These are phyloP conservation scores for Epichloe elymi DNA, from an alignment of 2,329 filamentous ascomycete genomes.

Conservation along the genomic window DNA sequence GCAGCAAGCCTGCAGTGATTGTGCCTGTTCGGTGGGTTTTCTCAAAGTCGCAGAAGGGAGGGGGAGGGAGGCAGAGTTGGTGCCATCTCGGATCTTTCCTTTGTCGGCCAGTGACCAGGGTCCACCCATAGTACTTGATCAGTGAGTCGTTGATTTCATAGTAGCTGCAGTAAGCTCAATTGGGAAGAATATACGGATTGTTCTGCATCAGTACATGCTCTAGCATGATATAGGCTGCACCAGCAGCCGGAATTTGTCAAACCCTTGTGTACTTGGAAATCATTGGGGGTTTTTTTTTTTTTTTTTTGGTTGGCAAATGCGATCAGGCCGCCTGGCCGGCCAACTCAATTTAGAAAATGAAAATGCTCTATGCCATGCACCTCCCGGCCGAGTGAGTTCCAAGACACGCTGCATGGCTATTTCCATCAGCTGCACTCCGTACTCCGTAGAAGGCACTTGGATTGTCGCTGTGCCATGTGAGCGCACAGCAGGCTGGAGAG, in stretches of 20 bases:
- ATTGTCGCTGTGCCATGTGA: background rate
- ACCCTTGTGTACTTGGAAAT: too few relatives aligned
- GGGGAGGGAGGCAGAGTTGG: background rate
- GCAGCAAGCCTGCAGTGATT: too few relatives aligned
- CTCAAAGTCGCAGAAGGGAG: background rate
- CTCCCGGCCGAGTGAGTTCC: too few relatives aligned
- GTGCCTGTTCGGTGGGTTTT: too few relatives aligned
- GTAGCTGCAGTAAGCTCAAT: background rate
- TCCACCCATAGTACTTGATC: background rate
- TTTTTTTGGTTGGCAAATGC: background rate
- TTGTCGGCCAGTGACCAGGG: background rate
- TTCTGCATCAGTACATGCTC: background rate
- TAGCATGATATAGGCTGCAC: too few relatives aligned
- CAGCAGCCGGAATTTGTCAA: too few relatives aligned
- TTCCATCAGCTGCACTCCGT: too few relatives aligned
- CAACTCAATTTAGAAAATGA: background rate
- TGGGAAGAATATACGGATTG: background rate
- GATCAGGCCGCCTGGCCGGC: background rate
- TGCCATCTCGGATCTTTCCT: conserved; percentile 1
- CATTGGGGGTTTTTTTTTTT: background rate
- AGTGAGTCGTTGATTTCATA: too few relatives aligned
- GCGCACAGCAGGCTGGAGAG: background rate
- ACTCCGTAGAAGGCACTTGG: too few relatives aligned
- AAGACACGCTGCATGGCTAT: too few relatives aligned
- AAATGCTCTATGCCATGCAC: too few relatives aligned